phyloP scores from a whole-genome alignment of 2,329 filamentous ascomycete species.

The Sporothrix luriei region DNA sequence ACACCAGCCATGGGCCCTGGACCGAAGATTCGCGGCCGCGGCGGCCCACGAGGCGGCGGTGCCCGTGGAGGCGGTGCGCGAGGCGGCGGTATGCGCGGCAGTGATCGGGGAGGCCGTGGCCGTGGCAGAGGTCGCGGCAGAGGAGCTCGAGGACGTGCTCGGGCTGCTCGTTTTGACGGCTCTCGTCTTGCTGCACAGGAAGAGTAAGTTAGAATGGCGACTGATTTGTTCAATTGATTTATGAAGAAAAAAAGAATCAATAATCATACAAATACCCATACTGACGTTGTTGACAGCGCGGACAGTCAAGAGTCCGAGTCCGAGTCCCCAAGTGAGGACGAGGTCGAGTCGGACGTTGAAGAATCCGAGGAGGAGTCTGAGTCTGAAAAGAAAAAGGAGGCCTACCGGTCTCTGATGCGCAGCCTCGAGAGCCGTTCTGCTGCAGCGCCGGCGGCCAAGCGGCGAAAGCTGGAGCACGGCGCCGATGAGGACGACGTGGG shows the following conservation, averaged over 20 bases:
- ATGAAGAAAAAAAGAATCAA: neutral
- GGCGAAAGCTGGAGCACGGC: slow-evolving; percentile 57
- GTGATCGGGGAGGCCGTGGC: slow-evolving; percentile 23
- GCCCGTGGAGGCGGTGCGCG: slow-evolving; percentile 34
- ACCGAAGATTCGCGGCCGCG: slow-evolving; percentile 40
- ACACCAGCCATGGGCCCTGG: slow-evolving; percentile 43
- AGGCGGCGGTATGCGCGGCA: slow-evolving; percentile 36
- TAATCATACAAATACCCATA: neutral
- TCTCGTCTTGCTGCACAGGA: slow-evolving; percentile 51
- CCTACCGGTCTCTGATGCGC: slow-evolving; percentile 62
- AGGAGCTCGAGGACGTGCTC: slow-evolving; percentile 37
- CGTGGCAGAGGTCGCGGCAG: slow-evolving; percentile 39
- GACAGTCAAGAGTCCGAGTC: slow-evolving; percentile 14
- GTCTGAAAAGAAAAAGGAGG: slow-evolving; percentile 36
- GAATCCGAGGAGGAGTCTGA: slow-evolving; percentile 54
- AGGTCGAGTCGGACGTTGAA: slow-evolving; percentile 42
- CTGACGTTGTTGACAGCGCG: slow-evolving; percentile 26
- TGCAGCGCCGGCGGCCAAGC: slow-evolving; percentile 54
- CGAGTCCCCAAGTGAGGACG: slow-evolving; percentile 36
- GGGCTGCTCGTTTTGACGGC: slow-evolving; percentile 50
- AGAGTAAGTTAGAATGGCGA: slow-evolving; percentile 43
- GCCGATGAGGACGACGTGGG: slow-evolving; percentile 20
- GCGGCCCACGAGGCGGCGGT: slow-evolving; percentile 42
- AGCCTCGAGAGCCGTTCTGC: slow-evolving; percentile 53
- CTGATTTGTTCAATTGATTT: neutral